Evolutionary conservation across 2,329 filamentous ascomycete species (phyloP), one percentile per base, ranked within the genome.

Genomic region (Ploettnerulaceae sp.): DNA sequence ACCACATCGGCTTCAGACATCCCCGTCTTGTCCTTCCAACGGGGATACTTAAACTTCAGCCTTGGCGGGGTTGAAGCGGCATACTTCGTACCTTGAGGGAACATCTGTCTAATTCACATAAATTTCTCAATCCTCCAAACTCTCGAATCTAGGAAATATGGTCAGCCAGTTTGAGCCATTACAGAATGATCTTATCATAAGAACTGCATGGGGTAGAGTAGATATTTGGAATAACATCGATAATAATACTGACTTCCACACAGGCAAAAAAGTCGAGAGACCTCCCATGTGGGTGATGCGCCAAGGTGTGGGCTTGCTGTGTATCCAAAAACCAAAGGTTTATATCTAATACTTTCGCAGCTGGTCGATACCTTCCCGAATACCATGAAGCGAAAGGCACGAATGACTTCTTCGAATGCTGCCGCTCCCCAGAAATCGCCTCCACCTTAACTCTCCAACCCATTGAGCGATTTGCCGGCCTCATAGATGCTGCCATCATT

Each of bases 271-370:
- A 66, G 87, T 97, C 57, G 89, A 96, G 69, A 82, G 93, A 55
- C 86, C 93, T 52, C 93, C 93, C 48, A 88, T 94, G 74, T 98
- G 93, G 93, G 89, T 98, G 66, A 98, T 98, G 93, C 86, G 93
- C 69, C 93, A 98, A 81, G 89, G 89, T 91, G 61, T 67, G 67
- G n/a, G 22, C 24, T 12, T 17, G 35, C 28, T 29, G 2, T 31
- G 6, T 15, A 4, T n/a, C 7, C 5, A 22, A 20, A 18, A 8
- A 40, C 20, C 3, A 32, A 12, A 45, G 6, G 21, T 24, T 21
- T 42, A 17, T 34, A 9, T 9, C 14, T 7, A 21, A 14, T 34
- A 11, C 14, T n/a, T n/a, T n/a, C n/a, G 9, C 17, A 95, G 93
- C 93, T 63, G 93, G 93, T 50, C 86, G 93, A 60, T 98, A 98